A percentile compares a stretch with the other conserved stretches of the same genome.
Conservation (phyloP, 331 rosid genomes). For the Dryas integrifolia region DNA sequence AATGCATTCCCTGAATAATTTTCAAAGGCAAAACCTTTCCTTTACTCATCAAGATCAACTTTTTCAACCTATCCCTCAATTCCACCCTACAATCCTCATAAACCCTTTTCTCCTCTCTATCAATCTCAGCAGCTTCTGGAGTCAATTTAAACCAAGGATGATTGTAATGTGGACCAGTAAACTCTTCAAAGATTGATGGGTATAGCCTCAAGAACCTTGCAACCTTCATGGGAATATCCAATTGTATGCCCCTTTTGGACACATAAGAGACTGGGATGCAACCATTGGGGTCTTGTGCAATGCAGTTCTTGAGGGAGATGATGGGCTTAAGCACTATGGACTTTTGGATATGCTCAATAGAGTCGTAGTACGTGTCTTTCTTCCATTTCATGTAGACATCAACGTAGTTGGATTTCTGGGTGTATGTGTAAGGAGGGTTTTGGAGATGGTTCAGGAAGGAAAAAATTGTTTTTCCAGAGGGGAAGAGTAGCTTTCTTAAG, state of each 20-base stretch:
- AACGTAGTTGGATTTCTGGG: conserved; percentile 55
- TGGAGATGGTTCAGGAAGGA: neutral
- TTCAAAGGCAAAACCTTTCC: conserved; percentile 66
- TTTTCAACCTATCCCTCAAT: conserved; percentile 63
- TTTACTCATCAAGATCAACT: conserved; percentile 69
- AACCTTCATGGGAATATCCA: conserved; percentile 72
- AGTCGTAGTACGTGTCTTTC: conserved; percentile 68
- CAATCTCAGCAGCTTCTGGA: conserved; percentile 67
- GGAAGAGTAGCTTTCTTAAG: conserved; percentile 15
- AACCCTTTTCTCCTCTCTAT: conserved; percentile 60
- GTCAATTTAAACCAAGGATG: conserved; percentile 90
- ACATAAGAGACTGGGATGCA: conserved; percentile 74
- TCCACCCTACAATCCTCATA: conserved; percentile 62
- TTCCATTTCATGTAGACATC: conserved; percentile 93
- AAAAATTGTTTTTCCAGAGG: conserved; percentile 6
- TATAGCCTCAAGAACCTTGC: conserved; percentile 70
- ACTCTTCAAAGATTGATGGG: conserved; percentile 84
- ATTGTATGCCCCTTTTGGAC: conserved; percentile 57
- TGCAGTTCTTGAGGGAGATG: conserved; percentile 65
- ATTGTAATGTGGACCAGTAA: conserved; percentile 59
- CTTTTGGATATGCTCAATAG: conserved; percentile 61
- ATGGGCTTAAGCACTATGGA: conserved; percentile 63
- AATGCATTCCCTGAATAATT: conserved; percentile 77
- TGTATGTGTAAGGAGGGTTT: conserved; percentile 40
- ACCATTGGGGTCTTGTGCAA: conserved; percentile 53